Percentiles rank a stretch among this genome's conserved stretches.
These are phyloP conservation scores for Aspergillus quadricinctus DNA, from an alignment of 2,329 filamentous ascomycete species.

Conservation along the genomic window DNA sequence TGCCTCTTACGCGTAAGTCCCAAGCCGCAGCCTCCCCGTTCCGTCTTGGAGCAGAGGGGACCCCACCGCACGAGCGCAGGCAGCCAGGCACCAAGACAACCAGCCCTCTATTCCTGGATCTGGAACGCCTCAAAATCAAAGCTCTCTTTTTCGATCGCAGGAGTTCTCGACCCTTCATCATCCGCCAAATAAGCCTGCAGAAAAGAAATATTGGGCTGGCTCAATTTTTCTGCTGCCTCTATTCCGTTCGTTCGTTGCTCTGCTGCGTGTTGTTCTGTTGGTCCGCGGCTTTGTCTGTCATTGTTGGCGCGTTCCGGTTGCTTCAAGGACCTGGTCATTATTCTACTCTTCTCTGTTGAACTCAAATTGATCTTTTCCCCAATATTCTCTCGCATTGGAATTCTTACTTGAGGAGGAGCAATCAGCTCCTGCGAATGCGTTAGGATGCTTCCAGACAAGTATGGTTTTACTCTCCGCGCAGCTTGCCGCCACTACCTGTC, in stretches of 20 bases:
- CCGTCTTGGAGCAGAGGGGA: conserved; percentile 11
- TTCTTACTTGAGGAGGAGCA: conserved; percentile 31
- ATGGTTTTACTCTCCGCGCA: conserved; percentile 13
- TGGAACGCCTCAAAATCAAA: not conserved
- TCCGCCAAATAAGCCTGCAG: not conserved
- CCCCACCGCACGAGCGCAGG: conserved; percentile 22
- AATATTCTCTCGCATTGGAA: conserved; percentile 28
- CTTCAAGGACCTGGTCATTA: not conserved
- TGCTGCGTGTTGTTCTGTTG: conserved; percentile 10
- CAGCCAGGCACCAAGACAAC: conserved; percentile 16
- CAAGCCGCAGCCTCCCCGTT: conserved; percentile 14
- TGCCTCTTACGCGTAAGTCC: conserved; percentile 20
- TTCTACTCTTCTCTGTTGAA: not conserved
- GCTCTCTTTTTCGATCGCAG: conserved; percentile 7
- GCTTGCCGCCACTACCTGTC: conserved; percentile 1
- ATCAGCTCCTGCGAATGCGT: conserved; percentile 29
- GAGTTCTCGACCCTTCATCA: conserved; percentile 4
- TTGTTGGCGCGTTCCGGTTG: not conserved
- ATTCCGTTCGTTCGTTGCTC: conserved; percentile 2
- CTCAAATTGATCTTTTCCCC: conserved; percentile 2
- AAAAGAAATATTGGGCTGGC: not conserved
- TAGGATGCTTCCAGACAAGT: conserved; percentile 44
- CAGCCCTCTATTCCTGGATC: not conserved
- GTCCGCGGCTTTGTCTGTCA: conserved; percentile 8
- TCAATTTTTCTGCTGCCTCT: not conserved